A percentile compares a stretch with the other conserved stretches of the same genome.
phyloP scores from a whole-genome alignment of 495 filamentous ascomycete genomes.

The Penicillium roqueforti region DNA sequence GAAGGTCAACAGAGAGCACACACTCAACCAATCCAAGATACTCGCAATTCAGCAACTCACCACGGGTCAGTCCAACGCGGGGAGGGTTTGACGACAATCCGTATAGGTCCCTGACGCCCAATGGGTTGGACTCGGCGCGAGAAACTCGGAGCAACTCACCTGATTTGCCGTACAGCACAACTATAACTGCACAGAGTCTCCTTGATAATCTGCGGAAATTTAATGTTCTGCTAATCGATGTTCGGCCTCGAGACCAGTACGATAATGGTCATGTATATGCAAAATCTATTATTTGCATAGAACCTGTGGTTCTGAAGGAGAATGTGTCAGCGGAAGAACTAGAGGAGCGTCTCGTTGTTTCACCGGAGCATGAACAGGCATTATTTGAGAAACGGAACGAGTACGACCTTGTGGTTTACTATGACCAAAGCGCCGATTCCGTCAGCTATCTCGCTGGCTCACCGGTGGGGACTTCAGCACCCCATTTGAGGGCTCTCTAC shows the following conservation, averaged over 20 bases:
- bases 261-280: constrained; percentile 84
- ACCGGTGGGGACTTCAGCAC: constrained; percentile 47
- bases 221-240: constrained; percentile 77
- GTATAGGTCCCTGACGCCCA: constrained; percentile 44
- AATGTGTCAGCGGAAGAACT: constrained; percentile 85
- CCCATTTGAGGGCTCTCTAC: constrained; percentile 63
- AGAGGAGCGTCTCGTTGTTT: constrained; percentile 73
- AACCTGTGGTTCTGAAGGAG: constrained; percentile 70
- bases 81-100: constrained; percentile 37
- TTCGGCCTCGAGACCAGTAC: constrained; percentile 75
- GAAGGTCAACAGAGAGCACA: constrained; percentile 41
- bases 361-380: constrained; percentile 66
- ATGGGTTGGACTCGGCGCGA: constrained; percentile 31
- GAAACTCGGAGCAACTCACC: constrained; percentile 38
- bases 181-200: constrained; percentile 63
- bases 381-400: constrained; percentile 72
- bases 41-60: constrained; percentile 38
- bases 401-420: constrained; percentile 85
- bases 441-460: constrained; percentile 47
- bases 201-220: constrained; percentile 58
- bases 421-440: constrained; percentile 67
- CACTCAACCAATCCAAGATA: constrained; percentile 35
- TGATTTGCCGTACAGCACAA: constrained; percentile 56
- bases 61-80: constrained; percentile 36
- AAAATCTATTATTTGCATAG: constrained; percentile 79